These are phyloP conservation scores for Wickerhamomyces sydowiorum DNA, from an alignment of 805 yeast genomes.

Conservation along the genomic window DNA sequence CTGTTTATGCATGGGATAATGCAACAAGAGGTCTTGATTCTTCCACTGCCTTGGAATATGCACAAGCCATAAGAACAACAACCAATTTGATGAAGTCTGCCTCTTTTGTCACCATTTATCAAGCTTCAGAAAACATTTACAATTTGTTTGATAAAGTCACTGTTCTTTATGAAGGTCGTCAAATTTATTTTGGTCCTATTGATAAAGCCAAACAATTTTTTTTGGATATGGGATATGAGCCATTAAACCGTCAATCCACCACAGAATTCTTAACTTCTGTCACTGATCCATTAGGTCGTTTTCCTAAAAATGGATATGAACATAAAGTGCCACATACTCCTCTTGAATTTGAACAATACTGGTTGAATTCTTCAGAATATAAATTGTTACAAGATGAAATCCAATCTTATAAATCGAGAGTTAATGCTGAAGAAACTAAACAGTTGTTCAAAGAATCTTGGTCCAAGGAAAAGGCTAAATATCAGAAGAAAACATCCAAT, in stretches of 20 bases:
- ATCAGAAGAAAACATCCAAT: constrained; percentile 36
- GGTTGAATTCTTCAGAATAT: constrained; percentile 46
- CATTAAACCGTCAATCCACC: constrained; percentile 62
- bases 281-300: constrained; percentile 64
- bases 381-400: constrained; percentile 36
- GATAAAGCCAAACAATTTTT: constrained; percentile 51
- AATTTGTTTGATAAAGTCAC: constrained; percentile 57
- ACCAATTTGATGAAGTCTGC: constrained; percentile 48
- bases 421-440: constrained; percentile 27
- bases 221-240: constrained; percentile 56
- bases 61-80: constrained; percentile 55
- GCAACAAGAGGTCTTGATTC: constrained; percentile 83
- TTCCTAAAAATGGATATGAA: constrained; percentile 41
- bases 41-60: constrained; percentile 73
- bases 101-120: constrained; percentile 65
- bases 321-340: constrained; percentile 53
- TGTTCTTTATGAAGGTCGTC: constrained; percentile 54
- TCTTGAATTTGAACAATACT: constrained; percentile 52
- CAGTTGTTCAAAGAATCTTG: constrained; percentile 24
- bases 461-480: constrained; percentile 23
- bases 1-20: constrained; percentile 68
- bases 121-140: constrained; percentile 64
- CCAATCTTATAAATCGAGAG: constrained; percentile 31
- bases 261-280: constrained; percentile 69
- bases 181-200: constrained; percentile 59